Evolutionary conservation across 1,139 yeast species (phyloP).

Genomic region (Martiniozyma asiatica): DNA sequence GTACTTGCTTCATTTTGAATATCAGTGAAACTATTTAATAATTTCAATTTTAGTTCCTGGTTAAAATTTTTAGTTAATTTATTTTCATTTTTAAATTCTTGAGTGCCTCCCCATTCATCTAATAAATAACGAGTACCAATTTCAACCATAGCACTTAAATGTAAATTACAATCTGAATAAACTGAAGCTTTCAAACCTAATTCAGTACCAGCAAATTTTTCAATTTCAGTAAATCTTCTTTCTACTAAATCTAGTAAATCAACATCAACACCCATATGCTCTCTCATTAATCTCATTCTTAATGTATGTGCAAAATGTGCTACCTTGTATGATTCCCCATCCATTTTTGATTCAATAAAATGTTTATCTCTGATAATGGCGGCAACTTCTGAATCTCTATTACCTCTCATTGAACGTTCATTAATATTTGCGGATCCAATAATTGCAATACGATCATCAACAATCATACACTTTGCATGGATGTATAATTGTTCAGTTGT

Average conservation of each 20-base stretch:
- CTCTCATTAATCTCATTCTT: slow-evolving; percentile 88
- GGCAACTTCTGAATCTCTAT: slow-evolving; percentile 89
- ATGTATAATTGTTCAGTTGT: slow-evolving; percentile 89
- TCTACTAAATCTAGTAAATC: slow-evolving; percentile 81
- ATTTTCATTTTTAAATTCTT: slow-evolving; percentile 8
- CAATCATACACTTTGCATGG: slow-evolving; percentile 86
- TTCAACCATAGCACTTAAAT: slow-evolving; percentile 60
- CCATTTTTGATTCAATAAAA: slow-evolving; percentile 64
- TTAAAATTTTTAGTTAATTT: not conserved
- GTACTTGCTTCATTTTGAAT: slow-evolving; percentile 9
- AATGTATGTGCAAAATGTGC: slow-evolving; percentile 84
- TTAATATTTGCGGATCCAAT: slow-evolving; percentile 96
- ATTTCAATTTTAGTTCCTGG: slow-evolving; percentile 1
- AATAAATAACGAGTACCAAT: slow-evolving; percentile 59
- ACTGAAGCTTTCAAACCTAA: slow-evolving; percentile 36
- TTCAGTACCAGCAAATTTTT: slow-evolving; percentile 35
- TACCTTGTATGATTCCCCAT: slow-evolving; percentile 67
- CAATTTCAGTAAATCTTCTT: slow-evolving; percentile 53
- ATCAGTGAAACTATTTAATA: slow-evolving; percentile 39
- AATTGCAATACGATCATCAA: slow-evolving; percentile 87
- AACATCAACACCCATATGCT: slow-evolving; percentile 88
- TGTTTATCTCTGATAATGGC: slow-evolving; percentile 78
- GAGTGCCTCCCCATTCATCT: slow-evolving; percentile 27
- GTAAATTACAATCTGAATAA: slow-evolving; percentile 19
- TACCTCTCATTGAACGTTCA: slow-evolving; percentile 90